phyloP scores from a whole-genome alignment of 768 basidiomycete species.

The Jaapia argillacea region DNA sequence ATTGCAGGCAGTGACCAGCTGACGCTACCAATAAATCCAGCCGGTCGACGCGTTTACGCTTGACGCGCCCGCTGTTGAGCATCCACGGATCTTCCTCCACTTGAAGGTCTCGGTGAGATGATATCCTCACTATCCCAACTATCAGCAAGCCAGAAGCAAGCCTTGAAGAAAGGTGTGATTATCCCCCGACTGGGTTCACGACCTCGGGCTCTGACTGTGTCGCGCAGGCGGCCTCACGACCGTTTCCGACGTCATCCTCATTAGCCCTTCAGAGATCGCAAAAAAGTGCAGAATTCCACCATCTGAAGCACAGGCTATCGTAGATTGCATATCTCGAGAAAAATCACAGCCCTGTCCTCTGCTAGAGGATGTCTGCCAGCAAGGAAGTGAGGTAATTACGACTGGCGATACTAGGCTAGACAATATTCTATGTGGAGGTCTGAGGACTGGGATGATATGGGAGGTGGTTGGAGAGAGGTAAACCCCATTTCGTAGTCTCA shows the following conservation, averaged over 20 bases:
- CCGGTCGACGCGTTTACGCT: too few species aligned
- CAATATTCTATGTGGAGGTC: constrained; percentile 63
- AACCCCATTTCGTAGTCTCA: constrained; percentile 10
- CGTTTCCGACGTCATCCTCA: constrained; percentile 40
- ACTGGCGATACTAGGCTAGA: constrained; percentile 73
- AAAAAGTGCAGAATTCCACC: constrained; percentile 39
- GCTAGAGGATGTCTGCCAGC: constrained; percentile 21
- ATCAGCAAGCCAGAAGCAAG: too few species aligned
- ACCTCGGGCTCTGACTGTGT: too few species aligned
- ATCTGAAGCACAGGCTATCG: neutral
- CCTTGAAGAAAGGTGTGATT: too few species aligned
- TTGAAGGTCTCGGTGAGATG: too few species aligned
- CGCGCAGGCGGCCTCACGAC: too few species aligned
- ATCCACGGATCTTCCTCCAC: too few species aligned
- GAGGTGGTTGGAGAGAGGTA: constrained; percentile 89
- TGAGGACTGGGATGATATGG: constrained; percentile 74
- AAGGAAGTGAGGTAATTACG: constrained; percentile 42
- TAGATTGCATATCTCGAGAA: constrained; percentile 39
- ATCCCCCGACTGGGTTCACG: too few species aligned
- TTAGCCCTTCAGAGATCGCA: constrained; percentile 39
- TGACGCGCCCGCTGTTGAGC: too few species aligned
- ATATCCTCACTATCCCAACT: too few species aligned
- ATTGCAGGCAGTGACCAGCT: too few species aligned
- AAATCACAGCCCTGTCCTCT: constrained; percentile 30
- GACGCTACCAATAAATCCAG: too few species aligned